Evolutionary conservation across 2,329 filamentous ascomycete species (phyloP).

Genomic region (Fusarium hostae): DNA sequence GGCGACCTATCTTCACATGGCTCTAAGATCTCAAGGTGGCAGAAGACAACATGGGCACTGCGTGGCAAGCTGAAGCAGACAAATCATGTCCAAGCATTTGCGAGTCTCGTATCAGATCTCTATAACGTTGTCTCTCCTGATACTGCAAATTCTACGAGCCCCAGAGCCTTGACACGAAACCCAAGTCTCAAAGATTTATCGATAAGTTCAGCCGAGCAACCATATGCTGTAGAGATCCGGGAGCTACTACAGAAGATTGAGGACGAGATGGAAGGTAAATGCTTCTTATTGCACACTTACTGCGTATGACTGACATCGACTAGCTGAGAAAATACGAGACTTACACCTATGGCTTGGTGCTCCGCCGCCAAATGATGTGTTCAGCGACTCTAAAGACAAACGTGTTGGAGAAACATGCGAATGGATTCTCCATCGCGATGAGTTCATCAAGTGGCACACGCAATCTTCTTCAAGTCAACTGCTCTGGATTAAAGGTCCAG

Average conservation of each 20-base stretch:
- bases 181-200: not conserved
- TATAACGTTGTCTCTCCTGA: fast-evolving
- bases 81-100: not conserved
- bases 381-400: not conserved
- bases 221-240: not conserved
- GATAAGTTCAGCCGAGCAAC: fast-evolving
- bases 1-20: fast-evolving
- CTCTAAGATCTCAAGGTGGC: fast-evolving
- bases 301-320: fast-evolving
- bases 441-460: not conserved
- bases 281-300: fast-evolving
- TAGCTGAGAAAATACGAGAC: not conserved
- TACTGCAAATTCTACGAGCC: fast-evolving
- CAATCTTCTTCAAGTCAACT: not conserved
- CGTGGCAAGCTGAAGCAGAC: not conserved
- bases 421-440: not conserved
- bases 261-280: not conserved
- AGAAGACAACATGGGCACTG: not conserved
- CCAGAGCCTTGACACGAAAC: not conserved
- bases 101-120: not conserved
- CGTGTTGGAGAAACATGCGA: not conserved
- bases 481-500: conserved; percentile 48
- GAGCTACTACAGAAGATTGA: not conserved
- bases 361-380: fast-evolving
- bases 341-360: fast-evolving